phyloP scores from a whole-genome alignment of 306 rosid species.

The Pachyrhizus erosus region DNA sequence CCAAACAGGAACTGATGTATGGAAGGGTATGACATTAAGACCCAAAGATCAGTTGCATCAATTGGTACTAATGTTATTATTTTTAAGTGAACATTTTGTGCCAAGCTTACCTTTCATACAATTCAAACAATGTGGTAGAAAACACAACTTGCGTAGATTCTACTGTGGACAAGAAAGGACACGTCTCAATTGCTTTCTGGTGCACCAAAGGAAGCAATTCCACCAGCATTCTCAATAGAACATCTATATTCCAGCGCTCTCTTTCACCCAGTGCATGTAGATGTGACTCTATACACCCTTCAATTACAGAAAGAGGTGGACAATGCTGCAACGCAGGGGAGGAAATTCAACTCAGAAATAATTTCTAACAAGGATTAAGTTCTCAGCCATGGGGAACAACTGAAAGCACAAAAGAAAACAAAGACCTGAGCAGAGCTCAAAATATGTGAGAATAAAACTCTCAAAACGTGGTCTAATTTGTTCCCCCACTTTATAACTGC shows the following conservation, averaged over 20 bases:
- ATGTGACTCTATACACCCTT: conserved; percentile 85
- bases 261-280: conserved; percentile 88
- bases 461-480: conserved; percentile 76
- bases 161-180: conserved; percentile 64
- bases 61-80: conserved; percentile 28
- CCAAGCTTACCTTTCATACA: conserved; percentile 72
- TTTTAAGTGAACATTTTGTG: conserved; percentile 22
- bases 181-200: conserved; percentile 76
- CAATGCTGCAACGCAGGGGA: conserved; percentile 63
- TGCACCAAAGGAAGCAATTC: conserved; percentile 75
- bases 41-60: conserved; percentile 19
- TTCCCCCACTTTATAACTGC: conserved; percentile 91
- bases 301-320: conserved; percentile 92
- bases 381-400: conserved; percentile 33
- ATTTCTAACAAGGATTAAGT: conserved; percentile 24
- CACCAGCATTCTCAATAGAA: conserved; percentile 69
- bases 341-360: conserved; percentile 26
- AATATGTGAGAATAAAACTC: conserved; percentile 70
- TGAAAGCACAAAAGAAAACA: conserved; percentile 23
- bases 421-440: conserved; percentile 80
- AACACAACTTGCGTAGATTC: conserved; percentile 61
- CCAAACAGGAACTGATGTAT: background rate
- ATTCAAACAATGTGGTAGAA: conserved; percentile 76
- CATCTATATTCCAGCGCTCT: conserved; percentile 92
- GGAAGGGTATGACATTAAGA: conserved; percentile 26